phyloP scores from a whole-genome alignment of 2,329 filamentous ascomycete genomes.

The Colletotrichum theobromicola region DNA sequence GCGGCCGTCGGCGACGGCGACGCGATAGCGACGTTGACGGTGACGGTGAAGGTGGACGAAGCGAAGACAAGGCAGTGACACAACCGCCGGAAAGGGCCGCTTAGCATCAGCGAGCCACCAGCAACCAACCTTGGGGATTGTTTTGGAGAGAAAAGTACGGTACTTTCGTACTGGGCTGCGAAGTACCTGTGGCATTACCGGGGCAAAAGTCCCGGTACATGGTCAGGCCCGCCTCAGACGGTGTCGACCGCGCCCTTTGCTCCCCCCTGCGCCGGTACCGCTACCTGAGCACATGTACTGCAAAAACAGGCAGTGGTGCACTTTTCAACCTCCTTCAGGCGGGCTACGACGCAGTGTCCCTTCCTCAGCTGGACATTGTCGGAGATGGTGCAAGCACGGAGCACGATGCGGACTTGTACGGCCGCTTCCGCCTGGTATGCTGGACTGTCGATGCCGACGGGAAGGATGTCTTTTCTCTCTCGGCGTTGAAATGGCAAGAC shows the following conservation, averaged over 20 bases:
- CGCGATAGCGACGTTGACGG: background rate
- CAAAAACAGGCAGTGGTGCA: background rate
- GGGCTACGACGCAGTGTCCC: background rate
- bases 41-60: background rate
- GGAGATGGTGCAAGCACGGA: background rate
- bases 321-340: background rate
- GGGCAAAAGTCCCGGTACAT: background rate
- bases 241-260: background rate
- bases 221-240: background rate
- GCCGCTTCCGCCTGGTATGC: background rate
- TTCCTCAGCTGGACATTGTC: background rate
- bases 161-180: background rate
- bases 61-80: background rate
- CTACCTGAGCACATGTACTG: background rate
- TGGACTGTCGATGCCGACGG: background rate
- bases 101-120: background rate
- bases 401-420: background rate
- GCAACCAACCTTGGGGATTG: background rate
- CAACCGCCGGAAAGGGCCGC: conserved; percentile 8
- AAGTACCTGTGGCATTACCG: background rate
- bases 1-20: background rate
- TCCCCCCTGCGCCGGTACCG: background rate
- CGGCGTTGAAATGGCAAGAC: background rate
- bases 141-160: background rate
- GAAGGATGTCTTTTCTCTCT: background rate